Evolutionary conservation across 495 filamentous ascomycete genomes (phyloP), one percentile per base, ranked within the genome.

Genomic region (Penicillium soppii): DNA sequence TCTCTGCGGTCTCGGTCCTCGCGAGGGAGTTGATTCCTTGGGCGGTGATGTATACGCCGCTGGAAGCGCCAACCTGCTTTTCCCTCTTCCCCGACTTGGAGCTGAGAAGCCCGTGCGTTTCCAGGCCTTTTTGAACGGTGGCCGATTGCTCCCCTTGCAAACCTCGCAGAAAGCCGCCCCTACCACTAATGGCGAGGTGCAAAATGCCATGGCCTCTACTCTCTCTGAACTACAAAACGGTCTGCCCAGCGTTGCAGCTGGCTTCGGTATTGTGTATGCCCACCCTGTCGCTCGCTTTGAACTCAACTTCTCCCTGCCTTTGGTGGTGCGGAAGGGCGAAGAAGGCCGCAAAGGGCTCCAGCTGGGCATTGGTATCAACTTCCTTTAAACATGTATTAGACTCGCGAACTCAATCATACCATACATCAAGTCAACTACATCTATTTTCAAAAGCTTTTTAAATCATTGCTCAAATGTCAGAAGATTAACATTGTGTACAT

Each of bases 1-100:
- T 23, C 79, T 96, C 30, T 85, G 82, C 17, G 95, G 95, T 4
- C 76, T 97, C 12, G 94, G 94, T 10, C 90, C 92, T 4, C 88
- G 82, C 53, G 94, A 97, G 61, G 88, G 90, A 3, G 53, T 65
- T 10, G 94, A 97, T 69, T 82, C 91, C 3, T 83, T 96, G 4
- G 94, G 94, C 12, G 94, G 94, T 4, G 94, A 98, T 67, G 72
- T 95, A 7, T 97, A 91, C 62, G 85, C 91, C 30, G 92, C 95
- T 8, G 91, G 86, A 12, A 87, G 90, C 52, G 86, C 89, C 10
- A 94, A 89, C 46, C 70, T 96, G 38, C 81, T 95, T 5, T 69
- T 96, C 46, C 94, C 95, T 6, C 69, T 98, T 21, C 95, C 95
- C 5, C 78, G 83, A 16, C 74, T 88, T 2, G 90, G 89, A 1